Evolutionary conservation across 768 basidiomycete species (phyloP).

Genomic region (Galerina sulciceps): DNA sequence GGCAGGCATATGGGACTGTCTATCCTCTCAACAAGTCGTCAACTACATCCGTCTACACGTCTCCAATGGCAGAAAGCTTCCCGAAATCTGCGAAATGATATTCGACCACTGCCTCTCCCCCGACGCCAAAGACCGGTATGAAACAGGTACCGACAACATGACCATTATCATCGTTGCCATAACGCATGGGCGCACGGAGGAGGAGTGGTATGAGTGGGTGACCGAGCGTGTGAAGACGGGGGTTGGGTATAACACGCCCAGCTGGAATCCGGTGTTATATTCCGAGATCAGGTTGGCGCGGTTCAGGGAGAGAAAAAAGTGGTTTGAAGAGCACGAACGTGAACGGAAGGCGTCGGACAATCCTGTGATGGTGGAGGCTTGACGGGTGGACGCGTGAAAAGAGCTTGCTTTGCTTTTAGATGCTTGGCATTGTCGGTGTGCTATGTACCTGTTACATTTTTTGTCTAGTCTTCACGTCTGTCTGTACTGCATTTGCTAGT

Average conservation of each 20-base stretch:
- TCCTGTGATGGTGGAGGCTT: no score
- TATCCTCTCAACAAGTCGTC: constrained; percentile 90
- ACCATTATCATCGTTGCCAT: constrained; percentile 91
- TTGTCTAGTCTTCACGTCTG: no score
- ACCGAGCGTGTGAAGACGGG: constrained; percentile 76
- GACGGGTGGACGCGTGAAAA: no score
- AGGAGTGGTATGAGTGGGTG: constrained; percentile 93
- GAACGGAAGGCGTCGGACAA: no score
- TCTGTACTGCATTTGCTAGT: no score
- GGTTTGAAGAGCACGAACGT: constrained; percentile 54
- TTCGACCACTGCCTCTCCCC: constrained; percentile 95
- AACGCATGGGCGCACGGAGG: constrained; percentile 83
- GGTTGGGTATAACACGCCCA: constrained; percentile 81
- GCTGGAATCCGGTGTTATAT: constrained; percentile 78
- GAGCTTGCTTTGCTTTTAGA: no score
- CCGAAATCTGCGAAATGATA: constrained; percentile 85
- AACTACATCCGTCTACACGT: constrained; percentile 86
- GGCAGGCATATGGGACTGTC: constrained; percentile 97
- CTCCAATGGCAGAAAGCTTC: constrained; percentile 75
- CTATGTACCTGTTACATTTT: no score
- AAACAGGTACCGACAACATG: constrained; percentile 99
- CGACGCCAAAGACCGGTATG: constrained; percentile 85
- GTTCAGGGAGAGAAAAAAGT: constrained; percentile 65
- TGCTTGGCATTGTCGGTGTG: no score
- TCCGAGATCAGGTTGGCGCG: constrained; percentile 62